Base-by-base conservation (phyloP, 495 filamentous ascomycete species). In the Penicillium coffeae region DNA sequence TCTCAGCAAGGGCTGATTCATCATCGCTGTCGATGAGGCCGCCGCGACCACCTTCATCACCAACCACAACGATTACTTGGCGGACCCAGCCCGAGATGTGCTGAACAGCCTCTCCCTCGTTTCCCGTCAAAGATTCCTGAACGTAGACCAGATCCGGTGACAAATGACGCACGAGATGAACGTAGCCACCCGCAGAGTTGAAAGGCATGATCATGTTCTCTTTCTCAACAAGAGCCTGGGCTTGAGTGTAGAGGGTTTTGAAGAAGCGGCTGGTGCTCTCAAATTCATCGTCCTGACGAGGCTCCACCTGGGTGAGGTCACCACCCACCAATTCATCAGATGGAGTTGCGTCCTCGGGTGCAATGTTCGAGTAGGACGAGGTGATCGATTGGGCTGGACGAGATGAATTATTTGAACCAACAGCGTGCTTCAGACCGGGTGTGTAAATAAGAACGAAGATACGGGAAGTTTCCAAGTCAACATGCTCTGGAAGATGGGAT, bases 21-120 rank as follows among this genome's bases (percentile, higher is more conserved):
- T 90, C 90, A 48, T 95, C 90, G 50, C 89, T 95, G 63, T 96
- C 91, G 1, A 90, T 88, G 32, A 96, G 75, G 1, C 89, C 90
- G 19, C 89, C 89, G 22, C 88, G 82, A 14, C 87, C 90, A 50
- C 84, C 84, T 49, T 90, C 88, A 44, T 86, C 87, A 6, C 89
- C 90, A 16, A 95, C 87, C 2, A 95, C 86, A 20, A 95, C 79
- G 21, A 95, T 76, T 37, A 89, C 83, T 58, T 90, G 86, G 21
- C 88, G 77, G 18, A 95, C 83, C 90, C 90, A 96, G 1, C 81
- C 83, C 50, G 87, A 80, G n/a, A 90, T 79, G 47, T 84, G 79
- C 5, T 79, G 80, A 18, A 88, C 78, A 7, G 80, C 71, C 38
- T 81, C 82, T 8, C 88, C 89, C 25, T 87, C 76, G 8, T 82